Conservation (phyloP, 1,139 yeast genomes). For the Kodamaea sp. region DNA sequence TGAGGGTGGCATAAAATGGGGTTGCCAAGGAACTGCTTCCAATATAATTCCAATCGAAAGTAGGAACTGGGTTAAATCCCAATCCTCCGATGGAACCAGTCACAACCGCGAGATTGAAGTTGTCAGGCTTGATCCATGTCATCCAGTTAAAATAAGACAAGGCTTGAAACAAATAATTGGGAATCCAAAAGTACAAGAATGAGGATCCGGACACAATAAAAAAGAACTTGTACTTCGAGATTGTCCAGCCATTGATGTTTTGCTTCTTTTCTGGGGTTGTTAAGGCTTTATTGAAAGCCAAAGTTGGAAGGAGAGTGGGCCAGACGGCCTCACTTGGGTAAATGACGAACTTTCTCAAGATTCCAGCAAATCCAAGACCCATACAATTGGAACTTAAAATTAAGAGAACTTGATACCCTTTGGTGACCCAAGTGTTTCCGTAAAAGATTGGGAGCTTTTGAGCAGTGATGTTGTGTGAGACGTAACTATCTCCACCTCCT, state of each 20-base stretch:
- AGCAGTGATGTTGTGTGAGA: constrained; percentile 16
- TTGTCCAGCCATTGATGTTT: constrained; percentile 19
- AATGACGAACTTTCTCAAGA: constrained; percentile 18
- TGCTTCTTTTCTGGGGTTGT: constrained; percentile 15
- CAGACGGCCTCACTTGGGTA: constrained; percentile 16
- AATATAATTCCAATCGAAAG: constrained; percentile 19
- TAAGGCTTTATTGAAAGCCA: constrained; percentile 21
- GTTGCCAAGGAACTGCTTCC: constrained; percentile 9
- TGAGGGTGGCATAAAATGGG: constrained; percentile 34
- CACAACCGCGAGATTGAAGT: constrained; percentile 16
- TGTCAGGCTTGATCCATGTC: constrained; percentile 21
- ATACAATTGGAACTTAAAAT: constrained; percentile 18
- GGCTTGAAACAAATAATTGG: constrained; percentile 17
- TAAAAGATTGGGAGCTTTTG: constrained; percentile 16
- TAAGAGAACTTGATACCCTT: constrained; percentile 16
- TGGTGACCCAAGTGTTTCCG: constrained; percentile 15
- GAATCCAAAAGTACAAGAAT: constrained; percentile 19
- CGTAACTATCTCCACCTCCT: constrained; percentile 13
- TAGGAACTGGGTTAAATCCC: constrained; percentile 19
- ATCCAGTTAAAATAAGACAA: constrained; percentile 19
- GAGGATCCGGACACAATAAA: constrained; percentile 13
- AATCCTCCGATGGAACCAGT: constrained; percentile 16
- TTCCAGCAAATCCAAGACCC: constrained; percentile 25
- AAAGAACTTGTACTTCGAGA: constrained; percentile 17
- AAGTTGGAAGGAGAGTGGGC: constrained; percentile 19